Percentiles rank a stretch among this genome's conserved stretches.
Evolutionary conservation across 768 basidiomycete species (phyloP).

Genomic region (Sarcomyxa edulis): DNA sequence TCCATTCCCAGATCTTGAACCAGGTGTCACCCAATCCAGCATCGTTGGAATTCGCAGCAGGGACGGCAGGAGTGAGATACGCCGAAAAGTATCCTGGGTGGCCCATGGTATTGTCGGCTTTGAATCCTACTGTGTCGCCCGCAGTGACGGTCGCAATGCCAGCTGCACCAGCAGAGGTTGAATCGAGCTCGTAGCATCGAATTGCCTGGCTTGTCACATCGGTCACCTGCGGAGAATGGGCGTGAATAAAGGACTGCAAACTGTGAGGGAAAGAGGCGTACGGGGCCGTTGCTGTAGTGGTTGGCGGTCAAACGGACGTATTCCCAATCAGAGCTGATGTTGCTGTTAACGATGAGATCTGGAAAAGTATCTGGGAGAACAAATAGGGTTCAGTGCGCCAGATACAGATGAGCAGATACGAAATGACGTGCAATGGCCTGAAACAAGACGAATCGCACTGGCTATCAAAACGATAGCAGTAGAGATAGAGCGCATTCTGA

Average conservation of each 20-base stretch:
- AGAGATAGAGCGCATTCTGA: no score
- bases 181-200: slow-evolving; percentile 28
- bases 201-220: slow-evolving; percentile 29
- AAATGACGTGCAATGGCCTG: slow-evolving; percentile 10
- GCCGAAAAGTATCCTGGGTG: slow-evolving; percentile 26
- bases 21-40: slow-evolving; percentile 39
- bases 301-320: slow-evolving; percentile 30
- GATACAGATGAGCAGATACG: background rate
- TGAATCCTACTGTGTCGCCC: slow-evolving; percentile 25
- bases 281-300: slow-evolving; percentile 25
- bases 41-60: slow-evolving; percentile 26
- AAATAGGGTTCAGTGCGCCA: slow-evolving; percentile 1
- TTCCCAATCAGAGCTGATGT: slow-evolving; percentile 24
- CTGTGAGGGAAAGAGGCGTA: slow-evolving; percentile 9
- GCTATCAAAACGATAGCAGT: slow-evolving; percentile 1
- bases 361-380: slow-evolving; percentile 23
- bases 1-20: slow-evolving; percentile 40
- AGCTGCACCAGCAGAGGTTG: slow-evolving; percentile 19
- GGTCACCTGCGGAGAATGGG: slow-evolving; percentile 18
- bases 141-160: slow-evolving; percentile 25
- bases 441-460: slow-evolving; percentile 5
- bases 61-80: slow-evolving; percentile 24
- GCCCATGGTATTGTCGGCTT: slow-evolving; percentile 26
- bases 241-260: background rate
- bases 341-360: slow-evolving; percentile 21